Base-by-base conservation (phyloP, 2,329 filamentous ascomycete genomes). In the Epichloe scottii region DNA sequence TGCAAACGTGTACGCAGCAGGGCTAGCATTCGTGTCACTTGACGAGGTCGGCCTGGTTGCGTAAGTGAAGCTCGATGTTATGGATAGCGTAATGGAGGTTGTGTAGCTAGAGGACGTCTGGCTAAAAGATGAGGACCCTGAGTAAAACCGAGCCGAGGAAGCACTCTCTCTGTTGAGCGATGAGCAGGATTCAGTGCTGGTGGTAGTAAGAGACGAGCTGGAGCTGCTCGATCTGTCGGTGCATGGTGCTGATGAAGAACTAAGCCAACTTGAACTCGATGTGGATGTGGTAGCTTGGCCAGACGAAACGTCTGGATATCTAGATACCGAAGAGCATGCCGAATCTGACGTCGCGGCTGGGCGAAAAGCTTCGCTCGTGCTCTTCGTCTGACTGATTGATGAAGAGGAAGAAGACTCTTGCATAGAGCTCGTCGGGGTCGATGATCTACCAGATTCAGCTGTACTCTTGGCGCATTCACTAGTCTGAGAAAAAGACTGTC, bases 1-100 rank as follows among this genome's bases (percentile, higher is more conserved):
- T 21, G 34, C 26, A 23, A 48, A 42, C 6, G 45, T 52, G 37
- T 53, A 53, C 17, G 46, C 39, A 17, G 53, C 51, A 5, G 43
- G 51, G 7, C 26, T 30, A 8, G 51, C 48, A 11, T 14, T 50
- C 11, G 39, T 34, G 14, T 19, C 17, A 19, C 37, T 34, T 8
- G 23, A 19, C 21, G n/a, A 49, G 15, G 30, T 37, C 26, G 43
- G 37, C 6, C 34, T 35, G 26, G 47, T 47, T n/a, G 41, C 39
- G 15, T 21, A 33, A 41, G 49, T 41, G 30, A 23, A 44, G 34
- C 41, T 44, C 17, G 46, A 45, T 35, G 38, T 50, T 26, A 15
- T 47, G 30, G 43, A 39, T 23, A 34, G 15, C 11, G 45, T 23
- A n/a, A 7, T 48, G 21, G 38, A 38, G 15, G 8, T 34, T 14